A percentile compares a stretch with the other conserved stretches of the same genome.
Evolutionary conservation across 768 basidiomycete genomes (phyloP).

Genomic region (Inosperma sp.): DNA sequence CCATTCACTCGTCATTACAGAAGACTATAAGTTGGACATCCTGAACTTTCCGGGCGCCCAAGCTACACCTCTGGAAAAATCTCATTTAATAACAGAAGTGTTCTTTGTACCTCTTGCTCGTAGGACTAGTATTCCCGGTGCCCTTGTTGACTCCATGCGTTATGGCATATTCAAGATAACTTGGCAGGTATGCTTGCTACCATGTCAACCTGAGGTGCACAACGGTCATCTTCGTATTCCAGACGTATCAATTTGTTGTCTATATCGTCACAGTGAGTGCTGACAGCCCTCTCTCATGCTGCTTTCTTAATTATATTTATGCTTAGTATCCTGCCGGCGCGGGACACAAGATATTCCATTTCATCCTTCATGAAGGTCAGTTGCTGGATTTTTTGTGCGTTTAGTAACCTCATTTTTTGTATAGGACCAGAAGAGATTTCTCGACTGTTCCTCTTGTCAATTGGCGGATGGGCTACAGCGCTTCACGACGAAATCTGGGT

Average conservation of each 20-base stretch:
- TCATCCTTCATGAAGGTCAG: slow-evolving; percentile 58
- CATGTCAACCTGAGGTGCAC: not conserved
- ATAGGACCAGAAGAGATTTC: slow-evolving; percentile 44
- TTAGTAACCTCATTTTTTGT: not conserved
- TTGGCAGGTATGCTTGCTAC: slow-evolving; percentile 49
- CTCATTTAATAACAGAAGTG: slow-evolving; percentile 46
- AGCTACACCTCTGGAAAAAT: slow-evolving; percentile 43
- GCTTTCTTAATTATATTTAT: not conserved
- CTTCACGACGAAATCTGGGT: slow-evolving; percentile 74
- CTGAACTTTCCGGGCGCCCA: slow-evolving; percentile 47
- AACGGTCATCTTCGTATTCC: slow-evolving; percentile 1
- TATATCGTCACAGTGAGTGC: slow-evolving; percentile 46
- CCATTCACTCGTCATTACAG: slow-evolving; percentile 53
- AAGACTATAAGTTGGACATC: slow-evolving; percentile 43
- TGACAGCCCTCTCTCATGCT: not conserved
- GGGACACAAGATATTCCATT: slow-evolving; percentile 31
- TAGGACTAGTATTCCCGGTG: slow-evolving; percentile 43
- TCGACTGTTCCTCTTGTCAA: slow-evolving; percentile 48
- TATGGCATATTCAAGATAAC: slow-evolving; percentile 51
- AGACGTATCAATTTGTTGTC: slow-evolving; percentile 56
- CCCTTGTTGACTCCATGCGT: slow-evolving; percentile 46
- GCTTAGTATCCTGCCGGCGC: slow-evolving; percentile 32
- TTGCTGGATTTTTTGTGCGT: not conserved
- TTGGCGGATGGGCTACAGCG: slow-evolving; percentile 48
- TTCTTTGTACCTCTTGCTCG: slow-evolving; percentile 48